phyloP scores from a whole-genome alignment of 2,329 filamentous ascomycete species.

The Ophiostoma sp. region DNA sequence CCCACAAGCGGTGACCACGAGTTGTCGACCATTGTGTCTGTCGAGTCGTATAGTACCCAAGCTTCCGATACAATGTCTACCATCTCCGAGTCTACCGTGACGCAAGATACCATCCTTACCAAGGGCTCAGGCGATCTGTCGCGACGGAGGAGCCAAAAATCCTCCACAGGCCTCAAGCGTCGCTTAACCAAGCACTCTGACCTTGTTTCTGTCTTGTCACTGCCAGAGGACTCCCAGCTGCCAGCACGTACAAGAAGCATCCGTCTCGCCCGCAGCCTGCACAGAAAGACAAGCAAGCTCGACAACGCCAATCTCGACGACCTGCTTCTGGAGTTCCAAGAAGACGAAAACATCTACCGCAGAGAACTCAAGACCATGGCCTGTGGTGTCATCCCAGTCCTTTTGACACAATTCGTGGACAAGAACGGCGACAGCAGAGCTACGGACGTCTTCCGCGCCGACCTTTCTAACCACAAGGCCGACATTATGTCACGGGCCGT shows the following conservation, averaged over 20 bases:
- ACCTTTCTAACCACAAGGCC: conserved; percentile 52
- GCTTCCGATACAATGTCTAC: conserved; percentile 54
- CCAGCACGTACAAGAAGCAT: conserved; percentile 67
- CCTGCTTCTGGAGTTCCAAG: conserved; percentile 74
- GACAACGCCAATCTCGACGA: conserved; percentile 71
- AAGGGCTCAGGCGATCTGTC: conserved; percentile 49
- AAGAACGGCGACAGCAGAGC: conserved; percentile 60
- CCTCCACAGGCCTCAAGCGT: conserved; percentile 59
- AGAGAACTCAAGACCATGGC: conserved; percentile 90
- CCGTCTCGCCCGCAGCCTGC: conserved; percentile 74
- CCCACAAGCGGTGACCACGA: conserved; percentile 58
- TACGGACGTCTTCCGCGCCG: conserved; percentile 66
- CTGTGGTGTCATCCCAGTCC: conserved; percentile 90
- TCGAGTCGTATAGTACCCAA: conserved; percentile 47
- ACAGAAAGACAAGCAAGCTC: conserved; percentile 67
- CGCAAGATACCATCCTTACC: conserved; percentile 53
- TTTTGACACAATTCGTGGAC: conserved; percentile 81
- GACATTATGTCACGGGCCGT: conserved; percentile 78
- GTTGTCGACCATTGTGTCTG: conserved; percentile 59
- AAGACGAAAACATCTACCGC: conserved; percentile 85
- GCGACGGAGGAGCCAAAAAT: conserved; percentile 49
- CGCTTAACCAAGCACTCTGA: conserved; percentile 90
- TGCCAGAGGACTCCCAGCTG: conserved; percentile 59
- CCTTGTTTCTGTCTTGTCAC: conserved; percentile 77
- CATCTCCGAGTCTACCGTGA: conserved; percentile 53